Conservation (phyloP, 1,284 basidiomycete genomes). For the Leucoagaricus sp. region DNA sequence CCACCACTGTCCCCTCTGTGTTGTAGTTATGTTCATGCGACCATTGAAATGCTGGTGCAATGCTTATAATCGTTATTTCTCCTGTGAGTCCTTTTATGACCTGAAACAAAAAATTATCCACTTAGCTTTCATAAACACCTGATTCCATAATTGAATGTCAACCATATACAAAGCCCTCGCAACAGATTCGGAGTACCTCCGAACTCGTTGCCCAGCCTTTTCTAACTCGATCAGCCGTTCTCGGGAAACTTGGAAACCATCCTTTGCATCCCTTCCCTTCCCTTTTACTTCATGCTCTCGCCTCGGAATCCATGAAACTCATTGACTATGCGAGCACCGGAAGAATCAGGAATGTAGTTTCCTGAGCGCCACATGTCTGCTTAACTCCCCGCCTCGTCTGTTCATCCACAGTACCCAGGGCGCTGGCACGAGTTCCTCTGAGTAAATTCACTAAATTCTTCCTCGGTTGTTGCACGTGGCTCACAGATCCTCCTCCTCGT, state of each 20-base stretch:
- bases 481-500: slow-evolving; percentile 12
- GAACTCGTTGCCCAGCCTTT: not conserved
- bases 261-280: not conserved
- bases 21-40: too few species aligned
- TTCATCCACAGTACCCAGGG: not conserved
- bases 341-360: slow-evolving; percentile 1
- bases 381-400: not conserved
- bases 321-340: not conserved
- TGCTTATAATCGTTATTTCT: too few species aligned
- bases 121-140: not conserved
- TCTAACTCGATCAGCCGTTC: not conserved
- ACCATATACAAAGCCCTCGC: not conserved
- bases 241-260: slow-evolving; percentile 3
- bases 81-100: too few species aligned
- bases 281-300: not conserved
- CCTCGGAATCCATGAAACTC: slow-evolving; percentile 15
- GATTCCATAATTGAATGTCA: not conserved
- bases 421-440: not conserved
- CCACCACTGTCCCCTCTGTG: too few species aligned
- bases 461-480: slow-evolving; percentile 13
- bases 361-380: not conserved
- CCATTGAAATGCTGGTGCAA: too few species aligned
- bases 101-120: too few species aligned
- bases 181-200: not conserved
- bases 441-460: not conserved